phyloP scores from a whole-genome alignment of 176 grass and related monocot genomes.

The Lolium multiflorum region DNA sequence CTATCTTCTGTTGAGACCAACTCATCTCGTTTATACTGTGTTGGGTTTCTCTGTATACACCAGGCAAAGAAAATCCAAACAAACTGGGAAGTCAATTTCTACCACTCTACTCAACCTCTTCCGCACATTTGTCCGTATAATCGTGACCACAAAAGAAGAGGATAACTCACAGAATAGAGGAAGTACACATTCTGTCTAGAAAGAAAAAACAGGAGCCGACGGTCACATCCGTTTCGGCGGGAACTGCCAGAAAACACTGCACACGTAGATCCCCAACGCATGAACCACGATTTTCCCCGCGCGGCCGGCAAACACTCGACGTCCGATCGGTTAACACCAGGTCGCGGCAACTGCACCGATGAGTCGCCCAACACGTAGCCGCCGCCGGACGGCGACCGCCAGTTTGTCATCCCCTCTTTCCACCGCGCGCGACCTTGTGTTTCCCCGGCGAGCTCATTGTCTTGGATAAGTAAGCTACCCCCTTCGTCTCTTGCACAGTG shows the following conservation, averaged over 20 bases:
- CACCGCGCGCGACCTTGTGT: background rate
- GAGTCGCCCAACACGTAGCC: background rate
- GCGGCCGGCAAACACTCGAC: background rate
- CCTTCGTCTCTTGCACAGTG: background rate
- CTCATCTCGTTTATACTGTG: background rate
- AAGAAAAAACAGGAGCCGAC: background rate
- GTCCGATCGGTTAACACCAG: background rate
- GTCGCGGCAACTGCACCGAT: background rate
- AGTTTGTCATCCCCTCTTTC: background rate
- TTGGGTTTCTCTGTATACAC: background rate
- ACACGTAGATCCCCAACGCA: no score
- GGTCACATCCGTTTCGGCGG: background rate
- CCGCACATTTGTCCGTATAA: background rate
- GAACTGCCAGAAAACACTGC: background rate
- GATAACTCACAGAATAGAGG: background rate
- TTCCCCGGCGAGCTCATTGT: background rate
- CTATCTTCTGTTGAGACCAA: background rate
- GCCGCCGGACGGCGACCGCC: background rate
- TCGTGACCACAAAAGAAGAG: background rate
- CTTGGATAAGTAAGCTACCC: background rate
- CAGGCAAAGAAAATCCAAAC: conserved; percentile 52
- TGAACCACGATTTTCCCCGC: background rate
- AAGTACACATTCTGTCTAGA: background rate
- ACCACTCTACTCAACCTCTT: no score
- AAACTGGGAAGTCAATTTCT: background rate